Evolutionary conservation across 768 basidiomycete species (phyloP), one percentile per base, ranked within the genome.

Genomic region (Hortiboletus campestris): DNA sequence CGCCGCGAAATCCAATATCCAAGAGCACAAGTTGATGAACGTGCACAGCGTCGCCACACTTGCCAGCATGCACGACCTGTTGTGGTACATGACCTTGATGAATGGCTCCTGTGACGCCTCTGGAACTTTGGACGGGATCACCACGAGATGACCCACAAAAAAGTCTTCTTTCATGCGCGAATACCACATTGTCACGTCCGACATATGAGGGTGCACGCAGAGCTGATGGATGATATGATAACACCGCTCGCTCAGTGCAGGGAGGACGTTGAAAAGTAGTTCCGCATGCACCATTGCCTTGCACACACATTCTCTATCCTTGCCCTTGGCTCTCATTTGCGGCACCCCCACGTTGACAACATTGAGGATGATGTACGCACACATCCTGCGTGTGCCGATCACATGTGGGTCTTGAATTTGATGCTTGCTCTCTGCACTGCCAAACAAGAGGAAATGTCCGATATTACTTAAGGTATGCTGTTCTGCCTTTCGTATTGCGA

Each of bases 121-220:
- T 0, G 90, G 86, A 0, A 81, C 79, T 54, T 79, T 77, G 29
- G 85, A 82, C 2, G 94, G 89, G 31, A 95, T 78, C 12, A 78
- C 82, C 7, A 84, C 80, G n/a, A 96, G 80, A 65, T 97, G 94
- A 2, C 89, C 82, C 4, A 84, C 84, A 64, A 94, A 94, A 75
- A 94, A 98, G 65, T 94, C 86, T 69, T 96, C 90, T 10, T 86
- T 79, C 2, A 89, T 91, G 35, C 90, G 86, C 34, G 97, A 79
- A 66, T 96, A 97, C 0, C 92, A 84, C 72, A 90, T 86, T 6
- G 84, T 86, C 52, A 86, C 84, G 36, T 86, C 84, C 0, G 90
- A 90, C 0, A 94, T 96, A 40, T 83, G 79, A 10, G 88, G 81
- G 64, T 98, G 92, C n/a, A 85, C 80, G 72, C 91, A 96, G 1